Conservation (phyloP, 306 rosid species). For the Casuarina cunninghamiana region DNA sequence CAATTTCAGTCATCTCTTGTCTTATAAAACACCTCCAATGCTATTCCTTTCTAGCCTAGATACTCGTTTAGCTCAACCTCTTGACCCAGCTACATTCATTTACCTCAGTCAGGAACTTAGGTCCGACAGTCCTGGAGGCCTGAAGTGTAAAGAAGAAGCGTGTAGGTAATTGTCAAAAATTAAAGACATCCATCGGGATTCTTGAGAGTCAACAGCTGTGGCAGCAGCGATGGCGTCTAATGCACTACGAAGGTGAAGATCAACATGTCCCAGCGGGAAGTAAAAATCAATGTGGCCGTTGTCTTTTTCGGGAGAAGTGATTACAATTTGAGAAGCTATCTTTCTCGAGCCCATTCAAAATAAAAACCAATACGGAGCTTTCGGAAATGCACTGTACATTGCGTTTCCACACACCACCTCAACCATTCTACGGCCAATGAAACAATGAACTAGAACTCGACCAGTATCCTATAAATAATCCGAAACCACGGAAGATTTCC, state of each 20-base stretch:
- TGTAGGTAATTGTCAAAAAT: neutral
- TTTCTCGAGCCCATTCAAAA: neutral
- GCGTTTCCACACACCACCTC: neutral
- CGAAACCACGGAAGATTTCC: neutral
- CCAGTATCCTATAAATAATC: neutral
- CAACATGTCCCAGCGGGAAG: neutral
- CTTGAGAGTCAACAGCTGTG: neutral
- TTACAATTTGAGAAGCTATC: neutral
- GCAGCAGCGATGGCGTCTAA: neutral
- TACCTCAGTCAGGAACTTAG: neutral
- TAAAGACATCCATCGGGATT: neutral
- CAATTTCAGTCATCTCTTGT: neutral
- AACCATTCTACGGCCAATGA: neutral
- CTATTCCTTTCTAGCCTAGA: neutral
- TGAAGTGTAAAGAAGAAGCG: neutral
- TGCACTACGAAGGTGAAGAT: too few relatives aligned
- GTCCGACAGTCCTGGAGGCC: neutral
- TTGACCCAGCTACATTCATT: neutral
- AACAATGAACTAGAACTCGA: neutral
- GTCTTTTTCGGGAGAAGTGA: neutral
- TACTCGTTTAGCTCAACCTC: neutral
- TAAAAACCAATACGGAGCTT: neutral
- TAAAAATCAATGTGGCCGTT: neutral
- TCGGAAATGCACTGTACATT: neutral
- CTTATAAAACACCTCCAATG: neutral